Conservation (phyloP, 768 basidiomycete genomes). For the Tricholoma furcatifolium region DNA sequence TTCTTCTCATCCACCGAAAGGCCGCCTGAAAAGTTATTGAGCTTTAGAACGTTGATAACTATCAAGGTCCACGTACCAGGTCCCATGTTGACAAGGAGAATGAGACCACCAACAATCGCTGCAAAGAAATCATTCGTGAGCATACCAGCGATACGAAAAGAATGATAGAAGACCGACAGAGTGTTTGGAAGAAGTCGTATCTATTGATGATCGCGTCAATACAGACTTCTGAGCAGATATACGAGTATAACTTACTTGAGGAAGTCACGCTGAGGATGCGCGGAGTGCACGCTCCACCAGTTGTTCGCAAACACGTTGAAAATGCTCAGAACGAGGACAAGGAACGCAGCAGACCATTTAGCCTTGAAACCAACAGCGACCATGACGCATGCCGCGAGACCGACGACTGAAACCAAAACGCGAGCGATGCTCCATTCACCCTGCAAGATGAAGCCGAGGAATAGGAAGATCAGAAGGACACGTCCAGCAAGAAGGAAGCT, state of each 20-base stretch:
- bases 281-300: conserved; percentile 93
- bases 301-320: conserved; percentile 99
- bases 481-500: conserved; percentile 98
- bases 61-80: conserved; percentile 58
- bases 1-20: conserved; percentile 99
- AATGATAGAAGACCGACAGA: conserved; percentile 46
- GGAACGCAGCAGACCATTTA: conserved; percentile 96
- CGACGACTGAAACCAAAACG: conserved; percentile 84
- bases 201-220: conserved; percentile 37
- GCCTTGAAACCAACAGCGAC: conserved; percentile 99
- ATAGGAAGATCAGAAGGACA: conserved; percentile 96
- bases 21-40: conserved; percentile 55
- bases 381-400: conserved; percentile 90
- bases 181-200: conserved; percentile 99
- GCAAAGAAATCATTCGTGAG: conserved; percentile 7
- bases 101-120: conserved; percentile 95
- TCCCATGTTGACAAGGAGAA: conserved; percentile 97
- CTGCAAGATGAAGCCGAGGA: conserved; percentile 96
- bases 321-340: conserved; percentile 85
- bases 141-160: neutral
- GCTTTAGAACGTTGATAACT: neutral
- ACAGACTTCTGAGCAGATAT: neutral
- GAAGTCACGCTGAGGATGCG: conserved; percentile 97
- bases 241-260: conserved; percentile 68
- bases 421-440: conserved; percentile 88